Evolutionary conservation across 306 rosid species (phyloP).

Genomic region (Mucuna pruriens): DNA sequence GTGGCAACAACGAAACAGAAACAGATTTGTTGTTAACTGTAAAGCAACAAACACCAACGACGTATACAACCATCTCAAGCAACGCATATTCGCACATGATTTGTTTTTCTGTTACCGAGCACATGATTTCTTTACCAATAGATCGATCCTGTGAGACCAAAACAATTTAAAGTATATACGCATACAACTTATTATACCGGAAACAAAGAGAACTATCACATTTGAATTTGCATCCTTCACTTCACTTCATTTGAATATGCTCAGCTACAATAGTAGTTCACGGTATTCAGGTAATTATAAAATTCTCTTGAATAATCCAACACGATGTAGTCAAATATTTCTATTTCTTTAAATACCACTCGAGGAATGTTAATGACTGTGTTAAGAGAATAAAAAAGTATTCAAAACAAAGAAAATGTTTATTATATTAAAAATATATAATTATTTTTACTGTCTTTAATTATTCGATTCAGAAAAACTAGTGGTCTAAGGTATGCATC

Average conservation of each 20-base stretch:
- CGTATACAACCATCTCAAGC: conserved; percentile 43
- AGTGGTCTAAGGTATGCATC: neutral
- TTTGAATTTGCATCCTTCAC: neutral
- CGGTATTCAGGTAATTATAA: neutral
- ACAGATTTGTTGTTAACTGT: neutral
- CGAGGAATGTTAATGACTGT: neutral
- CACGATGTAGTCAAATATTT: neutral
- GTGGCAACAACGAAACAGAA: neutral
- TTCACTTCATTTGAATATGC: neutral
- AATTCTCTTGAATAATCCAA: neutral
- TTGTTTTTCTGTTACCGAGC: neutral
- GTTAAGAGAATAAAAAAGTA: too few relatives aligned
- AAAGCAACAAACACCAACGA: neutral
- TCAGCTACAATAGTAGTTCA: neutral
- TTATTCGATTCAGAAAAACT: neutral
- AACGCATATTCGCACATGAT: conserved; percentile 37
- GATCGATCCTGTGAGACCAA: conserved; percentile 13
- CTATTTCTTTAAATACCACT: neutral
- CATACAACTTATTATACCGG: too few relatives aligned
- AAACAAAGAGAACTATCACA: neutral
- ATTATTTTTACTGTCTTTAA: too few relatives aligned
- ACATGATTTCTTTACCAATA: neutral
- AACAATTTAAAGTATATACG: neutral
- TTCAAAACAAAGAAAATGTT: too few relatives aligned
- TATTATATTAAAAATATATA: too few relatives aligned